phyloP scores from a whole-genome alignment of 2,329 filamentous ascomycete genomes.

The Akanthomyces muscarius region DNA sequence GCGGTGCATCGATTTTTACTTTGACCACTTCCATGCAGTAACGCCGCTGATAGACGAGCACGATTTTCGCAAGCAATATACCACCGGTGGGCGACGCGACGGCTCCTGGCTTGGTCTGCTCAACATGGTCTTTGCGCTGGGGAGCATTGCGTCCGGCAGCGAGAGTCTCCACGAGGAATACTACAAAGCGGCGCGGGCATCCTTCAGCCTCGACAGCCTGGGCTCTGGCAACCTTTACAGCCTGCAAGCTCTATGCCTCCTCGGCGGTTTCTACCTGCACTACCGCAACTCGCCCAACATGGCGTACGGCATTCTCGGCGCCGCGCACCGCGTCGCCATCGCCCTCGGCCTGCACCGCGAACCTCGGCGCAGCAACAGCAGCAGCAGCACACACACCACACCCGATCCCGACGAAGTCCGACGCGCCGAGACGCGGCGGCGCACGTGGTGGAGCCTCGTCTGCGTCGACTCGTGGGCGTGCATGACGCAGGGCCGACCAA shows the following conservation, averaged over 20 bases:
- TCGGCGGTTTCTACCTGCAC: conserved; percentile 73
- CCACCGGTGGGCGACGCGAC: conserved; percentile 46
- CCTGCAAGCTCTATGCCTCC: conserved; percentile 65
- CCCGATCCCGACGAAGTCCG: conserved; percentile 41
- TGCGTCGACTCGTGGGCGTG: conserved; percentile 72
- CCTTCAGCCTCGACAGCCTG: conserved; percentile 52
- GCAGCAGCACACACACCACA: neutral
- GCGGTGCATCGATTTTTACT: conserved; percentile 55
- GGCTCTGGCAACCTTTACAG: conserved; percentile 65
- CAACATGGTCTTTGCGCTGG: conserved; percentile 60
- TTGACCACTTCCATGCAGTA: conserved; percentile 56
- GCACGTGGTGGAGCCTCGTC: conserved; percentile 73
- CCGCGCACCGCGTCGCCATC: conserved; percentile 69
- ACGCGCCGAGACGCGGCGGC: conserved; percentile 51
- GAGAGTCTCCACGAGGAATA: conserved; percentile 54
- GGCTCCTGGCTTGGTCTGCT: conserved; percentile 56
- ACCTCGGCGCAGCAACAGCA: conserved; percentile 20
- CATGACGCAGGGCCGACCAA: conserved; percentile 65
- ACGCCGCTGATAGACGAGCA: conserved; percentile 58
- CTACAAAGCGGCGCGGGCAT: conserved; percentile 50
- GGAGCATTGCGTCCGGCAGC: conserved; percentile 54
- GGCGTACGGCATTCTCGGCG: conserved; percentile 68
- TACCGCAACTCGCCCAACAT: conserved; percentile 75
- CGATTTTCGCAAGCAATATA: conserved; percentile 55
- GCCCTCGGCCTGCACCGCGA: conserved; percentile 69